Conservation (phyloP, 805 yeast species). For the Dipodascus albidus region DNA sequence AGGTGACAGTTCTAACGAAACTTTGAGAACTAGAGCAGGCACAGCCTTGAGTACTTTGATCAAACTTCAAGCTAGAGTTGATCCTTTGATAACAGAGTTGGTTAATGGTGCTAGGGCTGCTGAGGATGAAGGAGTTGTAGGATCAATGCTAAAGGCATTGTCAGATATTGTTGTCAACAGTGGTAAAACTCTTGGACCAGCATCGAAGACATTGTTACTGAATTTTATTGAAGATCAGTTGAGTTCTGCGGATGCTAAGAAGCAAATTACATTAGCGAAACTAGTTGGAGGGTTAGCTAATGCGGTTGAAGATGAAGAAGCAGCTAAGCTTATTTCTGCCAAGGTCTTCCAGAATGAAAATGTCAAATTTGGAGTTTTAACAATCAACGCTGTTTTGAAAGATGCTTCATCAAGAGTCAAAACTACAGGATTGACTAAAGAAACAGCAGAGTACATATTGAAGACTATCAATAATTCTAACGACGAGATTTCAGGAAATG, state of each 20-base stretch:
- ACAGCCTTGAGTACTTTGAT: slow-evolving; percentile 80
- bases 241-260: slow-evolving; percentile 32
- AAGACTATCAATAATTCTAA: slow-evolving; percentile 32
- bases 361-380: slow-evolving; percentile 49
- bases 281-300: slow-evolving; percentile 68
- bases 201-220: slow-evolving; percentile 57
- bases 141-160: slow-evolving; percentile 73
- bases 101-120: slow-evolving; percentile 58
- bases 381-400: slow-evolving; percentile 68
- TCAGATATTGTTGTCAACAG: slow-evolving; percentile 72
- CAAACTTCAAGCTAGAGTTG: slow-evolving; percentile 85
- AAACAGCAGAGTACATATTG: slow-evolving; percentile 39
- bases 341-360: slow-evolving; percentile 18
- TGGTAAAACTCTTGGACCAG: slow-evolving; percentile 65
- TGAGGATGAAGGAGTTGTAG: slow-evolving; percentile 54
- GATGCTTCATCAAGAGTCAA: slow-evolving; percentile 62
- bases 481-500: slow-evolving; percentile 59
- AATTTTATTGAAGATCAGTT: slow-evolving; percentile 66
- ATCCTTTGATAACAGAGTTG: slow-evolving; percentile 79
- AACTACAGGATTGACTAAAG: slow-evolving; percentile 37
- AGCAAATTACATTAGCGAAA: slow-evolving; percentile 49
- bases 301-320: slow-evolving; percentile 54
- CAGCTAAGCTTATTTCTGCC: slow-evolving; percentile 27
- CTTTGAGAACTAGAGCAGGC: slow-evolving; percentile 75
- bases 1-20: slow-evolving; percentile 63